A percentile compares a stretch with the other conserved stretches of the same genome.
These are phyloP conservation scores for Talaromyces albobiverticillius DNA, from an alignment of 2,329 filamentous ascomycete genomes.

Conservation along the genomic window DNA sequence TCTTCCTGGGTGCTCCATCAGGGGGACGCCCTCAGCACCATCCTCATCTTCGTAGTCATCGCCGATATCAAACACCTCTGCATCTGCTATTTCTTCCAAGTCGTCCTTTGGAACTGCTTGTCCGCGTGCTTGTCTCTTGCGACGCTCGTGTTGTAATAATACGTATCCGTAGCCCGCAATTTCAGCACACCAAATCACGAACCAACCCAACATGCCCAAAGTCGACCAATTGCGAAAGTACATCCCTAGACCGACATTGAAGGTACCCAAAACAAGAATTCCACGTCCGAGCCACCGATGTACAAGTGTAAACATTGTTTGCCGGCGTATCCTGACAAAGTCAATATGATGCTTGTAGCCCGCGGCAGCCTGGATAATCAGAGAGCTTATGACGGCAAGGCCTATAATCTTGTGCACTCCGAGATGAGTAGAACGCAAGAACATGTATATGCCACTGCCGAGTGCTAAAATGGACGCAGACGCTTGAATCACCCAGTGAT, in stretches of 20 bases:
- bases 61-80: constrained; percentile 13
- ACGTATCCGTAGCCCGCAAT: constrained; percentile 12
- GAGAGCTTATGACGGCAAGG: constrained; percentile 7
- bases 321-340: constrained; percentile 16
- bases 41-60: constrained; percentile 14
- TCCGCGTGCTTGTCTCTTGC: constrained; percentile 7
- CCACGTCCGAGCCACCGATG: constrained; percentile 16
- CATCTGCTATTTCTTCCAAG: constrained; percentile 4
- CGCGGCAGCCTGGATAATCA: constrained; percentile 14
- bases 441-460: constrained; percentile 16
- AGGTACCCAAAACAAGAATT: constrained; percentile 13
- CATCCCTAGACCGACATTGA: constrained; percentile 16
- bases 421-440: constrained; percentile 12
- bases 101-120: constrained; percentile 6
- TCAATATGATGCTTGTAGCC: constrained; percentile 18
- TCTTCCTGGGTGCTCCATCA: constrained; percentile 13
- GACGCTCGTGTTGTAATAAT: constrained; percentile 7
- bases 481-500: constrained; percentile 18
- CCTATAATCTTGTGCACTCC: constrained; percentile 16
- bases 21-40: constrained; percentile 12
- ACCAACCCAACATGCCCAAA: constrained; percentile 12
- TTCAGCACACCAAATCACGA: constrained; percentile 12
- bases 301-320: constrained; percentile 11
- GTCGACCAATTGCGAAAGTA: constrained; percentile 14
- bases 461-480: constrained; percentile 15